A percentile compares a stretch with the other conserved stretches of the same genome.
Conservation (phyloP, 441 rosid genomes). For the Flueggea neowawraea region DNA sequence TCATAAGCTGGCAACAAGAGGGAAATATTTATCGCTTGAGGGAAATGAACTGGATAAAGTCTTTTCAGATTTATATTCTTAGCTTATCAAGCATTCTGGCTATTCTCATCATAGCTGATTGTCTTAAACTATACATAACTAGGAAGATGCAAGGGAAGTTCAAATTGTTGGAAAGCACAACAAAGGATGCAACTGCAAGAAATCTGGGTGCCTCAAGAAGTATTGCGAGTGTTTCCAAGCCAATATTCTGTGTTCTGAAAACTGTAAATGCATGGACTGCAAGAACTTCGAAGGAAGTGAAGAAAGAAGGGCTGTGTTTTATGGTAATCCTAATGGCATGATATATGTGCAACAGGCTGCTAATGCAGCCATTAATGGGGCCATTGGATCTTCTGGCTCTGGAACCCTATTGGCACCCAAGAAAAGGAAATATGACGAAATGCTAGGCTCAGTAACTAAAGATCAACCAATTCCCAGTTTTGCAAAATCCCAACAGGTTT, state of each 20-base stretch:
- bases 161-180: slow-evolving; percentile 74
- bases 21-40: neutral
- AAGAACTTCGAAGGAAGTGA: slow-evolving; percentile 85
- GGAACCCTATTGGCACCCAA: slow-evolving; percentile 38
- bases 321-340: slow-evolving; percentile 43
- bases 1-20: neutral
- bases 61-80: neutral
- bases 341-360: slow-evolving; percentile 42
- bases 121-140: slow-evolving; percentile 10
- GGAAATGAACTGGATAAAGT: neutral
- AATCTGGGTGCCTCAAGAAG: slow-evolving; percentile 96
- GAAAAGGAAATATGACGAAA: slow-evolving; percentile 56
- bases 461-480: slow-evolving; percentile 22
- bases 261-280: slow-evolving; percentile 90
- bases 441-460: slow-evolving; percentile 25
- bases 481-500: slow-evolving; percentile 42
- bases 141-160: slow-evolving; percentile 72
- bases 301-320: slow-evolving; percentile 74
- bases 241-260: slow-evolving; percentile 88
- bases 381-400: slow-evolving; percentile 52
- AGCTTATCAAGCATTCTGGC: neutral
- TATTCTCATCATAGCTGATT: neutral
- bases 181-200: slow-evolving; percentile 97
- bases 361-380: slow-evolving; percentile 48
- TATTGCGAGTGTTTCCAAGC: slow-evolving; percentile 98